Evolutionary conservation across 2,329 filamentous ascomycete species (phyloP).

Genomic region (Diaporthe nobilis): DNA sequence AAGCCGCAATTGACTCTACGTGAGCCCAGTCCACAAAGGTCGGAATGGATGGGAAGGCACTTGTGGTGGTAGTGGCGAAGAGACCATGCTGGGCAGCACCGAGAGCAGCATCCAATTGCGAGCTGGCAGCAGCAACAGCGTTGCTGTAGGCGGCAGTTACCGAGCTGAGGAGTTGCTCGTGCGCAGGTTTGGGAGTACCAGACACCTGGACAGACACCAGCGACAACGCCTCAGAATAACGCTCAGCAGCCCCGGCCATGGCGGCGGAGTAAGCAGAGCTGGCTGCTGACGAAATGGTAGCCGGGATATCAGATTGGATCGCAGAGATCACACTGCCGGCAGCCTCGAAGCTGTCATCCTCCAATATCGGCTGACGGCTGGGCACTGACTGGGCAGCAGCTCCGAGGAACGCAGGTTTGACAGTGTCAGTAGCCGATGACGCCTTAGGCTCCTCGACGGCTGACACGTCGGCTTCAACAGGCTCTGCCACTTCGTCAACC

Average conservation of each 20-base stretch:
- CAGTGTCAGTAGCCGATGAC: conserved; percentile 49
- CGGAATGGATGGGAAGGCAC: conserved; percentile 52
- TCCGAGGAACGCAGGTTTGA: conserved; percentile 65
- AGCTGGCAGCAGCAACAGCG: conserved; percentile 73
- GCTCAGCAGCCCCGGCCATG: conserved; percentile 74
- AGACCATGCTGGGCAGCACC: conserved; percentile 64
- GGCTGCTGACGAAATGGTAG: conserved; percentile 45
- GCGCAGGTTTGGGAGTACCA: conserved; percentile 77
- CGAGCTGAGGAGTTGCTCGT: conserved; percentile 78
- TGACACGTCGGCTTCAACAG: conserved; percentile 32
- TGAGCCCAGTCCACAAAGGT: conserved; percentile 63
- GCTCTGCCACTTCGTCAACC: conserved; percentile 43
- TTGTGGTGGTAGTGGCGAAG: conserved; percentile 62
- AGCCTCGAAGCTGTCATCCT: conserved; percentile 60
- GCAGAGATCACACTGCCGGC: conserved; percentile 53
- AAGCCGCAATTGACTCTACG: conserved; percentile 76
- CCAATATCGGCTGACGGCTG: conserved; percentile 63
- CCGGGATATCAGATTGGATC: conserved; percentile 52
- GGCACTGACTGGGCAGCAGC: conserved; percentile 66
- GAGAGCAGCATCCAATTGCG: conserved; percentile 69
- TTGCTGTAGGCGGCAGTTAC: conserved; percentile 78
- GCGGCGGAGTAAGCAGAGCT: conserved; percentile 73
- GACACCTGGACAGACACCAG: conserved; percentile 76
- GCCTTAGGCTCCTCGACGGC: conserved; percentile 43
- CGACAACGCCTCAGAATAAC: conserved; percentile 78